Evolutionary conservation across 495 filamentous ascomycete species (phyloP), one percentile per base, ranked within the genome.

Genomic region (Astrothelium macrocarpum): DNA sequence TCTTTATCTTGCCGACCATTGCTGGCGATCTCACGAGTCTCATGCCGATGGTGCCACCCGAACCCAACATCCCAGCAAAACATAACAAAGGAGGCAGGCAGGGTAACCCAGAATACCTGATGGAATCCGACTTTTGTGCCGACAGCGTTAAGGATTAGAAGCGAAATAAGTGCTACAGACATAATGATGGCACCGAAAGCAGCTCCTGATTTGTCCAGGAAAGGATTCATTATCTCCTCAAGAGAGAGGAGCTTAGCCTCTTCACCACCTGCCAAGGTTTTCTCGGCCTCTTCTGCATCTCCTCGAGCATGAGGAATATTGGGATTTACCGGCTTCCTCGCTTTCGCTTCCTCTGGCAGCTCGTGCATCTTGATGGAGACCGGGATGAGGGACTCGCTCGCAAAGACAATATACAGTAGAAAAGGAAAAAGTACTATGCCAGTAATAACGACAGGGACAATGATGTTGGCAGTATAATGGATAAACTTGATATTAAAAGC

Each of bases 221-320:
- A 88, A 1, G 85, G 85, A 64, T 88, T 87, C 82, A 88, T 83
- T 70, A 88, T 85, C 68, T 87, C 85, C 69, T 86, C 85, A 0
- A 88, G 76, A 0, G 82, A 84, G 11, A 85, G 70, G 1, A 78
- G 69, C 60, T 83, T 78, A n/a, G 72, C 78, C 61, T 80, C 65
- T 53, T 83, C 78, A 53, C 77, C 74, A 29, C 78, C 75, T 0
- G 67, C 68, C 53, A 72, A 73, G 3, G 72, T 63, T 5, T 79
- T 75, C 62, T 85, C 82, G 59, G 80, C 70, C 61, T 82, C 80
- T 42, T 81, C 82, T 0, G 79, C 78, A 1, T 67, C 77, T n/a
- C 82, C 82, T 64, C 82, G 70, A 11, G 81, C 81, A 65, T 84
- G 68, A 10, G 85, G 85, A 59, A 88, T 87, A 67, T 87, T 87